These are phyloP conservation scores for Secale cereale DNA, from an alignment of 176 grass and related monocot genomes.

Conservation along the genomic window DNA sequence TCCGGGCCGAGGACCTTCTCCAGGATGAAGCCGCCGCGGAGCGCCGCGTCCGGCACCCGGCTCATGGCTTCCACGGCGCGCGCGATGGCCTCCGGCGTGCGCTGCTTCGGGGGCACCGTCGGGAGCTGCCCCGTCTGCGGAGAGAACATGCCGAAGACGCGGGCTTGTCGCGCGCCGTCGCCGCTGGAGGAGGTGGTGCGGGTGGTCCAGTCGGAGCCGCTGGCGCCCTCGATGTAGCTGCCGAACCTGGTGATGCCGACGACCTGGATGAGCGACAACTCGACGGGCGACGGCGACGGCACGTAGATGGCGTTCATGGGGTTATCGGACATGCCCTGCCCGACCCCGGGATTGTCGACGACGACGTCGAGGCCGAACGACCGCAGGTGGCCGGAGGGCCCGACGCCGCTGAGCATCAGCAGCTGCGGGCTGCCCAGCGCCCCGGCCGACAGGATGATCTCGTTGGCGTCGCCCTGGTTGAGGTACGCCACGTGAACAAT, in stretches of 20 bases:
- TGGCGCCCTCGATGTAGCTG: slow-evolving; percentile 81
- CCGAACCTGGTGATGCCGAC: slow-evolving; percentile 76
- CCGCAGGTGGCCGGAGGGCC: slow-evolving; percentile 53
- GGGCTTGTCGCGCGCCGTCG: not conserved
- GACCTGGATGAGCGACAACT: slow-evolving; percentile 78
- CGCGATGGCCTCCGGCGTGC: slow-evolving; percentile 40
- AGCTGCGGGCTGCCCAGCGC: slow-evolving; percentile 85
- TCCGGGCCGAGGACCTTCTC: slow-evolving; percentile 76
- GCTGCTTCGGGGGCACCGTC: slow-evolving; percentile 45
- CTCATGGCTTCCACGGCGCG: slow-evolving; percentile 36
- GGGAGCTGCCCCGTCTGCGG: slow-evolving; percentile 56
- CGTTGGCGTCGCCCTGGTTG: slow-evolving; percentile 32
- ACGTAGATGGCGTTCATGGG: slow-evolving; percentile 80
- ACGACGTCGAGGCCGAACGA: slow-evolving; percentile 58
- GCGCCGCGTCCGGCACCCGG: slow-evolving; percentile 33
- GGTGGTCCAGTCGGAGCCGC: slow-evolving; percentile 57
- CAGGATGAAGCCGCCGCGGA: slow-evolving; percentile 76
- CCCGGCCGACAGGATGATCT: slow-evolving; percentile 73
- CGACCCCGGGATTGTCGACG: slow-evolving; percentile 58
- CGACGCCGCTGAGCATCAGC: slow-evolving; percentile 86
- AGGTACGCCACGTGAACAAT: slow-evolving; percentile 51
- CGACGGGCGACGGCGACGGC: slow-evolving; percentile 62
- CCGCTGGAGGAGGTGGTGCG: not conserved
- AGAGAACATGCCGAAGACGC: slow-evolving; percentile 60
- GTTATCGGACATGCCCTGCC: slow-evolving; percentile 76